Evolutionary conservation across 129 eudicot species (phyloP).

Genomic region (Glebionis coronaria): DNA sequence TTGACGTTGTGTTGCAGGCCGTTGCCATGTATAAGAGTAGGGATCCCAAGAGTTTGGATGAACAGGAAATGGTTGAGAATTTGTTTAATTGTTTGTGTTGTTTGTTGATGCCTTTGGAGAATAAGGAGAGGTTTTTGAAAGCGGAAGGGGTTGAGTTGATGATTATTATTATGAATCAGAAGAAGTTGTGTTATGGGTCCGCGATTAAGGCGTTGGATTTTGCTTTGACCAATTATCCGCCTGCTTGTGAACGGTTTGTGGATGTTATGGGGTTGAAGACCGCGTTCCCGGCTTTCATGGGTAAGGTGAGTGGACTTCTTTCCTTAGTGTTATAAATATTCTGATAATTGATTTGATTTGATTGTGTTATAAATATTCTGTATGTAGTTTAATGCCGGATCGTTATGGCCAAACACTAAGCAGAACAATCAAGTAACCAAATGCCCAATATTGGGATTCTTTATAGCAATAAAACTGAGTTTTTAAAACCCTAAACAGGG

Average conservation of each 20-base stretch:
- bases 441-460: too few relatives aligned
- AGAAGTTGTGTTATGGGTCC: constrained; percentile 82
- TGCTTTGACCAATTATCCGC: constrained; percentile 93
- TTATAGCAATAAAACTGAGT: too few relatives aligned
- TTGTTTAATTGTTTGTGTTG: constrained; percentile 95
- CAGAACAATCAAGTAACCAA: too few relatives aligned
- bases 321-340: constrained; percentile 4
- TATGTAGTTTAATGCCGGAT: too few relatives aligned
- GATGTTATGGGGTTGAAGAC: constrained; percentile 99
- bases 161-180: constrained; percentile 98
- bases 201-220: constrained; percentile 93
- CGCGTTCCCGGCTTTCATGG: constrained; percentile 98
- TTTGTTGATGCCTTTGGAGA: constrained; percentile 96
- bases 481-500: too few relatives aligned
- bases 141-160: constrained; percentile 97
- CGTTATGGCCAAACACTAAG: too few relatives aligned
- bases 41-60: constrained; percentile 85
- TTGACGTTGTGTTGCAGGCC: constrained; percentile 93
- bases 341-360: too few relatives aligned
- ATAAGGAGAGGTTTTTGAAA: constrained; percentile 94
- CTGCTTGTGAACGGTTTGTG: constrained; percentile 95
- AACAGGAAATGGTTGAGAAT: constrained; percentile 99
- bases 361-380: background rate
- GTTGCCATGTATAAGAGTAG: constrained; percentile 85
- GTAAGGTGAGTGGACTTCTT: constrained; percentile 88